phyloP scores from a whole-genome alignment of 192 early-diverging fungal species.

The Lobosporangium transversale region DNA sequence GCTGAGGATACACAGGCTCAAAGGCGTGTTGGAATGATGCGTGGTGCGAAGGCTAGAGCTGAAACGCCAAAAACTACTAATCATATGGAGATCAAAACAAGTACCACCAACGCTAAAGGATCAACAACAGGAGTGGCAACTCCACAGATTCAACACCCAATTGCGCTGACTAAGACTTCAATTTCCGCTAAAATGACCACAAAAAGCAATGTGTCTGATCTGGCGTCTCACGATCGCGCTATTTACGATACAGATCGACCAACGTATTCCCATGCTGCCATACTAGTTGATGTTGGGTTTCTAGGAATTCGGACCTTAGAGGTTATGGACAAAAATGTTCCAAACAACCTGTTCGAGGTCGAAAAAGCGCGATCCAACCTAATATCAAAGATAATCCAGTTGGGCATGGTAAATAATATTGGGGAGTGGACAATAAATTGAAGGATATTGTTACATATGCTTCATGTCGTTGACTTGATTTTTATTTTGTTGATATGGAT shows the following conservation, averaged over 20 bases:
- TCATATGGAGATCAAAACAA: neutral
- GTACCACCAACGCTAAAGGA: neutral
- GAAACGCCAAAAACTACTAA: neutral
- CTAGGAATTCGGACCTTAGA: slow-evolving; percentile 18
- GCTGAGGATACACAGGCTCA: neutral
- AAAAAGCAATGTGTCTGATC: neutral
- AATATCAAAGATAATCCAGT: slow-evolving; percentile 58
- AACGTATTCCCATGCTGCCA: slow-evolving; percentile 26
- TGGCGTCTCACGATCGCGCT: neutral
- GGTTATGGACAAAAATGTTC: neutral
- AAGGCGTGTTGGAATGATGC: neutral
- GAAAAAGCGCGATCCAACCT: slow-evolving; percentile 64
- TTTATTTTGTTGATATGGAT: neutral
- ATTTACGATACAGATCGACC: slow-evolving; percentile 26
- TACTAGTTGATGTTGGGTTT: slow-evolving; percentile 41
- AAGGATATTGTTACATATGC: neutral
- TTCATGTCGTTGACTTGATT: neutral
- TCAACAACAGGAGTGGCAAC: neutral
- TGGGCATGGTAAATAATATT: slow-evolving; percentile 56
- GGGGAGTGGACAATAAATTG: neutral
- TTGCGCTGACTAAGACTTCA: neutral
- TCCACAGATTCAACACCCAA: neutral
- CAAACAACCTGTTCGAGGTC: slow-evolving; percentile 51
- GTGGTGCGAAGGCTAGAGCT: neutral
- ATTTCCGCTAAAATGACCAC: neutral